Evolutionary conservation across 2,329 filamentous ascomycete genomes (phyloP).

Genomic region (Fusarium nodosum): DNA sequence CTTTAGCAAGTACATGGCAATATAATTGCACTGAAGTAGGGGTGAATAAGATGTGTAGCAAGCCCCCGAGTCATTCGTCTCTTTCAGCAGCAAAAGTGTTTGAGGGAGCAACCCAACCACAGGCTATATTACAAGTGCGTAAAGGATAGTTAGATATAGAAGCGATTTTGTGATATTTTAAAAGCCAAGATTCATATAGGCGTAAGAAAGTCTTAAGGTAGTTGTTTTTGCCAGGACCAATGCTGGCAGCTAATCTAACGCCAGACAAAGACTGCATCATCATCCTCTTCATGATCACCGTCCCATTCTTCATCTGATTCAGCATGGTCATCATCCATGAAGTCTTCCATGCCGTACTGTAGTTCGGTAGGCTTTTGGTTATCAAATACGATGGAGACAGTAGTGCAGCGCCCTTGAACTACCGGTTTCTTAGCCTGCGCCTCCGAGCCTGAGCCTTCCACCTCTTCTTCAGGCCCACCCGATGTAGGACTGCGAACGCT

Average conservation of each 20-base stretch:
- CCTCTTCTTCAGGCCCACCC: constrained; percentile 23
- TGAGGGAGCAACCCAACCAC: background rate
- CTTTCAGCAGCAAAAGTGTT: background rate
- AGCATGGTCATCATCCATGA: constrained; percentile 71
- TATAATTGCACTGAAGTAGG: background rate
- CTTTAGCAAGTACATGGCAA: constrained; percentile 6
- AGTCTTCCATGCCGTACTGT: constrained; percentile 79
- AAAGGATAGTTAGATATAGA: background rate
- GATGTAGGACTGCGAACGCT: constrained; percentile 7
- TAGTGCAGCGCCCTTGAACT: constrained; percentile 77
- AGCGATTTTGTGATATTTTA: background rate
- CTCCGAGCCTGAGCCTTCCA: constrained; percentile 19
- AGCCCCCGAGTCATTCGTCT: background rate
- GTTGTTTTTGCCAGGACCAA: background rate
- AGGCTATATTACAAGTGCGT: too few species aligned
- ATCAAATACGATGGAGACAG: constrained; percentile 79
- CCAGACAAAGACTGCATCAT: constrained; percentile 53
- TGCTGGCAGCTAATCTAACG: constrained; percentile 19
- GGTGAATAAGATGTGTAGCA: background rate
- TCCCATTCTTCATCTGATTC: constrained; percentile 71
- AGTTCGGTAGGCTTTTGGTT: constrained; percentile 79
- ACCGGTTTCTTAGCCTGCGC: constrained; percentile 55
- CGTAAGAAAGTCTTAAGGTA: background rate
- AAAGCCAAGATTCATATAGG: background rate
- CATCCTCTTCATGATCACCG: constrained; percentile 67